Evolutionary conservation across 1,284 basidiomycete species (phyloP).

Genomic region (Rhodotorula sp.): DNA sequence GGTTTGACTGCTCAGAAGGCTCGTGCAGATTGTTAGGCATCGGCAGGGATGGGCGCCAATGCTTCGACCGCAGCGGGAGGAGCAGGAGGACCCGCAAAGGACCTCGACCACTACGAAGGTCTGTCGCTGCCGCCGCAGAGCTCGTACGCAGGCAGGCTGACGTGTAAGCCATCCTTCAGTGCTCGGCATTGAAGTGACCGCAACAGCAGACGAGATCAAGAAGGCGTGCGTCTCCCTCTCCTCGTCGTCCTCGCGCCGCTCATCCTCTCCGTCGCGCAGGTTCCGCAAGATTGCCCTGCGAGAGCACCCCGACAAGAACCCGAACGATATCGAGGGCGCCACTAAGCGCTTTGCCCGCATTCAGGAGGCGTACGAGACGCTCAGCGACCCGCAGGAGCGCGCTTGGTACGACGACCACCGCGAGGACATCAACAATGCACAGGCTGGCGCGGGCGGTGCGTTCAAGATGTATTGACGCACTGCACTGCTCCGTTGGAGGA

Average conservation of each 20-base stretch:
- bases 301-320: constrained; percentile 55
- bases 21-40: rapidly evolving
- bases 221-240: constrained; percentile 42
- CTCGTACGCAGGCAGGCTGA: neutral
- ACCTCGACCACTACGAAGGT: constrained; percentile 10
- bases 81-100: neutral
- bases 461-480: neutral
- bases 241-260: neutral
- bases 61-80: constrained; percentile 1
- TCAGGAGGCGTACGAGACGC: constrained; percentile 92
- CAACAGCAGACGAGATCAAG: constrained; percentile 46
- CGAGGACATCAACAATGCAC: constrained; percentile 57
- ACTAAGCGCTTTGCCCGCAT: constrained; percentile 84
- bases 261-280: neutral
- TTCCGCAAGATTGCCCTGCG: constrained; percentile 48
- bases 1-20: neutral
- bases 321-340: constrained; percentile 64
- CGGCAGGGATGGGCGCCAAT: constrained; percentile 3
- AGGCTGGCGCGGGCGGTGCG: neutral
- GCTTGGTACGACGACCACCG: constrained; percentile 98
- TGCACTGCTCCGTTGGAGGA: too few species aligned
- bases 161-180: constrained; percentile 29
- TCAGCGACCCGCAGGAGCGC: constrained; percentile 82
- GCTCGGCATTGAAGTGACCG: constrained; percentile 38
- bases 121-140: neutral